These are phyloP conservation scores for Paraconiothyrium sp. DNA, from an alignment of 2,329 filamentous ascomycete genomes.

Conservation along the genomic window DNA sequence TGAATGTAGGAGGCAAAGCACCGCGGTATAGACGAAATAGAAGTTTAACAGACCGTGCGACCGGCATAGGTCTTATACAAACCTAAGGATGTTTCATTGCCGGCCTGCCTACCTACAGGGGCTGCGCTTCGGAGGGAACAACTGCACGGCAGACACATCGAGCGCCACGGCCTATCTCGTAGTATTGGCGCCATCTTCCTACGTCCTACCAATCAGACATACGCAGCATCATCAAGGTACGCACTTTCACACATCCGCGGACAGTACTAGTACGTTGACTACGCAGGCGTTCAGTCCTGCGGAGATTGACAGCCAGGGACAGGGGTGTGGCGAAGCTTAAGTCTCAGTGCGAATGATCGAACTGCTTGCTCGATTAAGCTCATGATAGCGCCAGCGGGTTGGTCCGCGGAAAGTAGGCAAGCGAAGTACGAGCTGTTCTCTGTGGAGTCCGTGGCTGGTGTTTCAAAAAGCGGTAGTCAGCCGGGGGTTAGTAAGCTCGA, in stretches of 20 bases:
- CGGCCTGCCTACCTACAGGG: not conserved
- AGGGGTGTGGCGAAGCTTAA: slow-evolving; percentile 11
- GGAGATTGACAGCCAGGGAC: slow-evolving; percentile 13
- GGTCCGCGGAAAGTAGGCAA: not conserved
- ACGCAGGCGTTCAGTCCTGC: slow-evolving; percentile 9
- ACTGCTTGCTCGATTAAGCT: slow-evolving; percentile 15
- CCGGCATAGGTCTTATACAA: slow-evolving; percentile 15
- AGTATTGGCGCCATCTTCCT: not conserved
- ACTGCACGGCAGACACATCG: not conserved
- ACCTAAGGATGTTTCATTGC: not conserved
- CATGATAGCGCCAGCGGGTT: slow-evolving; percentile 7
- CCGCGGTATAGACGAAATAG: not conserved
- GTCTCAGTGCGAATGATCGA: not conserved
- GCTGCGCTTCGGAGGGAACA: slow-evolving; percentile 8
- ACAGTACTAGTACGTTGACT: not conserved
- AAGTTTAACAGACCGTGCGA: not conserved
- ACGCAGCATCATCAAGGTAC: not conserved
- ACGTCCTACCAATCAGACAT: slow-evolving; percentile 1
- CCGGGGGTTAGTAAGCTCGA: slow-evolving; percentile 7
- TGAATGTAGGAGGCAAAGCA: slow-evolving; percentile 10
- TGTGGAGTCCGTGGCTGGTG: slow-evolving; percentile 9
- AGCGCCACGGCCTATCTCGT: not conserved
- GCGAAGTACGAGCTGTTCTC: not conserved
- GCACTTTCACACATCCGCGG: not conserved
- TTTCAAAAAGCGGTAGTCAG: slow-evolving; percentile 7